These are phyloP conservation scores for Agroathelia rolfsii DNA, from an alignment of 1,284 basidiomycete genomes.

Conservation along the genomic window DNA sequence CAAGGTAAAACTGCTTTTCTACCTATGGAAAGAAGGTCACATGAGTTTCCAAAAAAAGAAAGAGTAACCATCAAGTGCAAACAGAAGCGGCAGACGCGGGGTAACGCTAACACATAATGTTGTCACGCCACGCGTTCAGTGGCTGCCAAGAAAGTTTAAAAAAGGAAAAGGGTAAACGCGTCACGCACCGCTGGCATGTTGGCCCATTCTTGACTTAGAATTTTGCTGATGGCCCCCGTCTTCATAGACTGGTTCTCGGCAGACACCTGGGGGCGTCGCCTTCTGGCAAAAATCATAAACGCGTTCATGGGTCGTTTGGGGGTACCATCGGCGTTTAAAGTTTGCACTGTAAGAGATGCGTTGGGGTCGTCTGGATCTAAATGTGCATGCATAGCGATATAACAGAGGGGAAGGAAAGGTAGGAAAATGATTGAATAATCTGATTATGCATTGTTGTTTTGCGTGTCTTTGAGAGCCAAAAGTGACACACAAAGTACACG, in stretches of 20 bases:
- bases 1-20: slow-evolving; percentile 77
- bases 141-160: slow-evolving; percentile 8
- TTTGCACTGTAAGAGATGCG: slow-evolving; percentile 56
- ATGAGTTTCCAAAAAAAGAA: no score
- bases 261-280: slow-evolving; percentile 68
- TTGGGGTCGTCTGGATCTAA: slow-evolving; percentile 38
- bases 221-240: slow-evolving; percentile 77
- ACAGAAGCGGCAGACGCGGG: not conserved
- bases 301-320: slow-evolving; percentile 84
- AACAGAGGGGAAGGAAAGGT: no score
- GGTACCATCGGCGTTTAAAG: slow-evolving; percentile 73
- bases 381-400: not conserved
- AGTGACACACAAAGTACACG: no score
- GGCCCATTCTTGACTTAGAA: slow-evolving; percentile 73
- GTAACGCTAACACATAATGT: not conserved
- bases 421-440: no score
- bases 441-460: no score
- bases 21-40: slow-evolving; percentile 29
- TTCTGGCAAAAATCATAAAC: slow-evolving; percentile 84
- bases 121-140: no score
- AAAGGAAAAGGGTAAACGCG: slow-evolving; percentile 8
- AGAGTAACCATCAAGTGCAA: not conserved
- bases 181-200: slow-evolving; percentile 56
- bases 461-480: no score
- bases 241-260: slow-evolving; percentile 77